These are phyloP conservation scores for Ogataea nakhonphanomensis DNA, from an alignment of 805 yeast species.

Conservation along the genomic window DNA sequence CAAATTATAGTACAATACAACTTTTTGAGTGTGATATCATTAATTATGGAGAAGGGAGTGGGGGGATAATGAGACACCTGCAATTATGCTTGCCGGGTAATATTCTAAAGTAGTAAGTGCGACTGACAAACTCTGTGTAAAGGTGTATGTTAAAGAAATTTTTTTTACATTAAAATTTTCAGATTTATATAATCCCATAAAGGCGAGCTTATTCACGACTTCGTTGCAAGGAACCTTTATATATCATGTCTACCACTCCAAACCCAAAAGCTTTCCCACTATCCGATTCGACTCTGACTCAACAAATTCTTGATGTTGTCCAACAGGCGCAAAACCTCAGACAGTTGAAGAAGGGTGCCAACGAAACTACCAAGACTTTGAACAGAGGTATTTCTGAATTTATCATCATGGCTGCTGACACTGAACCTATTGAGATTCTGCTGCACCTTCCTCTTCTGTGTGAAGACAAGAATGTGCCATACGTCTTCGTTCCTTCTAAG, in stretches of 20 bases:
- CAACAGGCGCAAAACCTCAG: constrained; percentile 98
- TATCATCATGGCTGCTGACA: constrained; percentile 99
- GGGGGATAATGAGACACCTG: neutral
- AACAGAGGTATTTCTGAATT: constrained; percentile 99
- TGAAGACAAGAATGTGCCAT: constrained; percentile 99
- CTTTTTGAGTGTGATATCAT: too few species aligned
- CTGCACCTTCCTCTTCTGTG: constrained; percentile 96
- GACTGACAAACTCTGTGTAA: neutral
- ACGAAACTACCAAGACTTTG: constrained; percentile 98
- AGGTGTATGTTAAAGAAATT: neutral
- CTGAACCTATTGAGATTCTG: constrained; percentile 98
- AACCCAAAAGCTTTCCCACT: constrained; percentile 99
- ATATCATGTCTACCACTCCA: constrained; percentile 74
- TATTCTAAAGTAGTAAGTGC: neutral
- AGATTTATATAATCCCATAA: constrained; percentile 10
- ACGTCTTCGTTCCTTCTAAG: constrained; percentile 98
- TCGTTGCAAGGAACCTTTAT: constrained; percentile 51
- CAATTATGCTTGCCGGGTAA: constrained; percentile 2
- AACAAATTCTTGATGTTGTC: constrained; percentile 95
- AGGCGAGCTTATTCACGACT: constrained; percentile 36
- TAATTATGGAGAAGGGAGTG: constrained; percentile 7
- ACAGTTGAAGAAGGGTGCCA: constrained; percentile 99
- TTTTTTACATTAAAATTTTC: constrained; percentile 9
- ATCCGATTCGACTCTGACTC: constrained; percentile 92
- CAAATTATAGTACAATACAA: too few species aligned